Evolutionary conservation across 2,329 filamentous ascomycete species (phyloP), one percentile per base, ranked within the genome.

Genomic region (Trichoderma sp.): DNA sequence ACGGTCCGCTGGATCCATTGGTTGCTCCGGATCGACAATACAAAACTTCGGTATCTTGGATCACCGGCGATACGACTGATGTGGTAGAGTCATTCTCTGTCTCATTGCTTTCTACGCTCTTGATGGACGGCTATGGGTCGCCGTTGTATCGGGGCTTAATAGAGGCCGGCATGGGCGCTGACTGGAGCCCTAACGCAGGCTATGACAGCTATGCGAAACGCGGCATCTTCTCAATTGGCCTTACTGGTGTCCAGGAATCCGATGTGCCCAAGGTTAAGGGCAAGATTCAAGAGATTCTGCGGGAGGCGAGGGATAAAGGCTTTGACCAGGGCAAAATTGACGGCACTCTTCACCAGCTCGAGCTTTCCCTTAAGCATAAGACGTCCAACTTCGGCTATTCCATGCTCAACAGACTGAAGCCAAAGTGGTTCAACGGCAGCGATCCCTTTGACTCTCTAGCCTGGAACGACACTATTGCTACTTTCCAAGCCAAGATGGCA

Each of bases 61-160:
- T 97, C 34, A 91, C 94, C 80, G 93, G 94, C 53, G 92, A 97
- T 75, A 92, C 93, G 0, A 89, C 90, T 1, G 89, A 99, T 77
- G 87, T 96, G 7, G 85, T 97, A 1, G 95, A 99, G 81, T 94
- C 93, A 0, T 98, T 98, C 80, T 93, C 94, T 0, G 82, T 98
- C 6, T 90, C 92, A 3, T 86, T 99, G 9, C 84, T 98, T 39
- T 93, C 93, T 4, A 94, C 92, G 2, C 84, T 99, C 18, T 83
- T 99, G 11, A 91, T 97, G 83, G 95, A 97, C 80, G 96, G 96
- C 6, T 99, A 98, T 79, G 95, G 96, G 15, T 98, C 96, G 6
- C 96, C 96, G 0, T 83, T 99, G 71, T 98, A 98, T 80, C 91
- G 91, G 73, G 93, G 92, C 2, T 85, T 99, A 72, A 93, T 99